These are phyloP conservation scores for Recurvomyces mirabilis DNA, from an alignment of 495 filamentous ascomycete genomes.

Conservation along the genomic window DNA sequence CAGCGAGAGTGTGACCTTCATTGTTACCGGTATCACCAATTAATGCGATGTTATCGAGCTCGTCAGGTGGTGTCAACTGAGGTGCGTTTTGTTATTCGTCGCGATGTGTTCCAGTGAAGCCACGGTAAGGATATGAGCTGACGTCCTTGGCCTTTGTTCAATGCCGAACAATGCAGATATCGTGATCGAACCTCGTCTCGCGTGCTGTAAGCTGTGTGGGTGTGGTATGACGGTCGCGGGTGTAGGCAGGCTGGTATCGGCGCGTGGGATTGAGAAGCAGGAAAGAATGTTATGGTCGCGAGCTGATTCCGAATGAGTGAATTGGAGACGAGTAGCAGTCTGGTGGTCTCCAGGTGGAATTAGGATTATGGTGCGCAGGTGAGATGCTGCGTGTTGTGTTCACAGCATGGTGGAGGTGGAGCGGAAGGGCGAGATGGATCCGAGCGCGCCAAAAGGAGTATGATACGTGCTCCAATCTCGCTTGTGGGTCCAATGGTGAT, in stretches of 20 bases:
- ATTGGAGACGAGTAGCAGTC: constrained; percentile 12
- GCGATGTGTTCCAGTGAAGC: not conserved
- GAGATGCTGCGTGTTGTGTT: constrained; percentile 1
- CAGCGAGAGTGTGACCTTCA: constrained; percentile 23
- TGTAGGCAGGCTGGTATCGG: constrained; percentile 3
- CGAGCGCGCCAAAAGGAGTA: not conserved
- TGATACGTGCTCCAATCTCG: not conserved
- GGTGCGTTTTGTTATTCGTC: too few relatives aligned
- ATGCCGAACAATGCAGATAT: too few relatives aligned
- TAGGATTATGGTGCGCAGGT: not conserved
- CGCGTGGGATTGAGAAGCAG: constrained; percentile 10
- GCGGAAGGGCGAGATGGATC: not conserved
- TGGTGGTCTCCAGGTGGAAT: constrained; percentile 16
- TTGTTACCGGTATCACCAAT: constrained; percentile 15
- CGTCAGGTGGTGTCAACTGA: too few relatives aligned
- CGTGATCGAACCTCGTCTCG: too few relatives aligned
- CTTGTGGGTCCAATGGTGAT: not conserved
- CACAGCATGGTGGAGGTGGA: constrained; percentile 7
- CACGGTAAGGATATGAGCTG: too few relatives aligned
- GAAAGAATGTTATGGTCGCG: constrained; percentile 7
- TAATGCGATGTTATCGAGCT: too few relatives aligned
- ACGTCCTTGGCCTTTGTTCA: too few relatives aligned
- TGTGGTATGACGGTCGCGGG: too few relatives aligned
- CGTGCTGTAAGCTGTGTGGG: too few relatives aligned
- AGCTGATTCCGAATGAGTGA: constrained; percentile 17